Evolutionary conservation across 2,329 filamentous ascomycete genomes (phyloP).

Genomic region (Echinosphaeria canescens): DNA sequence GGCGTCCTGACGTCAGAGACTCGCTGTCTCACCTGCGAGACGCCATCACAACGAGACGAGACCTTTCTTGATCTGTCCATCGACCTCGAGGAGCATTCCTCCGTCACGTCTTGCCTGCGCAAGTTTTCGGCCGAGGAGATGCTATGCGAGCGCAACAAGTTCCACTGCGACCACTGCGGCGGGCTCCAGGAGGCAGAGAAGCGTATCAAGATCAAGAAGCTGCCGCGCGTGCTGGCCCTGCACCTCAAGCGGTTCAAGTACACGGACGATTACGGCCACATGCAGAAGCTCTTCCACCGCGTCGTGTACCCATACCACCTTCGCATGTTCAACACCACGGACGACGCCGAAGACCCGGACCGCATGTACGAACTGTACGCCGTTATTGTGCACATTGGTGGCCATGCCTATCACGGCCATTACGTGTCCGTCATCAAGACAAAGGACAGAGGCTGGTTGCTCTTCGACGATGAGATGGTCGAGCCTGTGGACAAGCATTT

Average conservation of each 20-base stretch:
- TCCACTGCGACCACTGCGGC: constrained; percentile 94
- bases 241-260: constrained; percentile 98
- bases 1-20: constrained; percentile 90
- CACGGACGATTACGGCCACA: constrained; percentile 77
- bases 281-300: constrained; percentile 92
- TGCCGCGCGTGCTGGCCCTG: constrained; percentile 78
- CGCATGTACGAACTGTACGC: constrained; percentile 91
- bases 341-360: constrained; percentile 85
- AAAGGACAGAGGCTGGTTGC: constrained; percentile 79
- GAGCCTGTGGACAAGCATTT: constrained; percentile 95
- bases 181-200: constrained; percentile 96
- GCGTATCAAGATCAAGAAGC: constrained; percentile 93
- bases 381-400: constrained; percentile 91
- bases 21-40: constrained; percentile 89
- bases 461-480: constrained; percentile 97
- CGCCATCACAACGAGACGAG: constrained; percentile 83
- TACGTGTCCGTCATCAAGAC: constrained; percentile 98
- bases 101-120: constrained; percentile 81
- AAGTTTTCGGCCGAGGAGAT: constrained; percentile 98
- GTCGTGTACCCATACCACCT: constrained; percentile 96
- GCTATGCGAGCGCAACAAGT: constrained; percentile 96
- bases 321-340: constrained; percentile 91
- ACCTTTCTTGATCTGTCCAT: constrained; percentile 92
- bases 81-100: constrained; percentile 85
- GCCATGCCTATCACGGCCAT: constrained; percentile 91